These are phyloP conservation scores for Postia placenta DNA, from an alignment of 768 basidiomycete species.

Conservation along the genomic window DNA sequence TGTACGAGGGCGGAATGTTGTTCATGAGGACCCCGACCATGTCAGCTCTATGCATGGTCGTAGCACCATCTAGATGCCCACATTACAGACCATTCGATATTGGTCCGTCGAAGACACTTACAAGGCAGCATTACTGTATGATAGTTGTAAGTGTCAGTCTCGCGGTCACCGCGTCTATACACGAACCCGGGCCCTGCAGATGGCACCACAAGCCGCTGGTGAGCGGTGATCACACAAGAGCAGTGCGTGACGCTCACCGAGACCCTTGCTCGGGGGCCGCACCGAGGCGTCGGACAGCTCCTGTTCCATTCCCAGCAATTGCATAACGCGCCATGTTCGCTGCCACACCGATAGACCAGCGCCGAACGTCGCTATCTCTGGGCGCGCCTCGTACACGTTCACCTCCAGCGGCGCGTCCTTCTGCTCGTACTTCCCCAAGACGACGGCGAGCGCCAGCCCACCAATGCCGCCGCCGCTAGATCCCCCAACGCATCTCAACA, in stretches of 20 bases:
- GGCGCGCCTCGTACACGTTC: constrained; percentile 39
- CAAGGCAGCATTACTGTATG: constrained; percentile 18
- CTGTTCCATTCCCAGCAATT: constrained; percentile 32
- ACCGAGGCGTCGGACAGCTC: constrained; percentile 8
- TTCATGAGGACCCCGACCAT: constrained; percentile 17
- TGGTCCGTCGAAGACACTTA: constrained; percentile 7
- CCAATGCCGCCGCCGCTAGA: constrained; percentile 30
- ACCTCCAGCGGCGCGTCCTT: constrained; percentile 28
- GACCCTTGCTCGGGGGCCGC: neutral
- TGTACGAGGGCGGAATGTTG: constrained; percentile 14
- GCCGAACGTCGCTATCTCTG: constrained; percentile 33
- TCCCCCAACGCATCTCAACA: neutral
- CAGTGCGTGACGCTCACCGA: neutral
- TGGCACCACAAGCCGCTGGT: neutral
- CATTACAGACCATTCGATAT: too few relatives aligned
- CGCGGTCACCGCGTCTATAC: constrained; percentile 17
- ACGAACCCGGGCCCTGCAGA: constrained; percentile 17
- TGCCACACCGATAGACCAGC: constrained; percentile 42
- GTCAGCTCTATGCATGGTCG: constrained; percentile 22
- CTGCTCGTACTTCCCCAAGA: constrained; percentile 29
- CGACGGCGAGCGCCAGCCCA: constrained; percentile 36
- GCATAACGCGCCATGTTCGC: constrained; percentile 40
- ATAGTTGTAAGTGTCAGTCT: constrained; percentile 15
- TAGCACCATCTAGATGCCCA: constrained; percentile 14
- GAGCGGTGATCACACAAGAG: neutral